Evolutionary conservation across 2,329 filamentous ascomycete species (phyloP).

Genomic region (Chaetomiaceae sp.): DNA sequence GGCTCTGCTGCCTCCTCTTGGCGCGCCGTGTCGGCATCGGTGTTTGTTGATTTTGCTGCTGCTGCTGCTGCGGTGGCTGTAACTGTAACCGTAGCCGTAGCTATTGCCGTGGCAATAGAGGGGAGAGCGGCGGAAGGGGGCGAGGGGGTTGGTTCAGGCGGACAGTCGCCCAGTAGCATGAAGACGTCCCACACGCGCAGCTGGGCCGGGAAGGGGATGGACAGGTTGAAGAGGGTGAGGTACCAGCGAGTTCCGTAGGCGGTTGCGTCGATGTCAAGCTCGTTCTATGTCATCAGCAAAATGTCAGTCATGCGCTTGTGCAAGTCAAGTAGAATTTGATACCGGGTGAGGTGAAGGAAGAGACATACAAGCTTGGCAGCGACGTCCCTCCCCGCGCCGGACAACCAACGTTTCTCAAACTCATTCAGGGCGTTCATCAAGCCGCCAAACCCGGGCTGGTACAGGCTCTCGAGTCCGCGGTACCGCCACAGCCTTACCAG

Average conservation of each 20-base stretch:
- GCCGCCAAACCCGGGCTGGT: conserved; percentile 77
- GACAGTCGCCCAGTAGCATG: conserved; percentile 79
- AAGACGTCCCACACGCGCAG: conserved; percentile 97
- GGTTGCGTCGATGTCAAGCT: conserved; percentile 76
- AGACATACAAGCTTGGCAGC: conserved; percentile 69
- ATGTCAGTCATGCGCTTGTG: too few relatives aligned
- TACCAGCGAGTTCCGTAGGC: conserved; percentile 98
- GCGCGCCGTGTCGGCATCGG: too few relatives aligned
- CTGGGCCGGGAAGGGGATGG: conserved; percentile 89
- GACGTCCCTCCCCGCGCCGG: conserved; percentile 61
- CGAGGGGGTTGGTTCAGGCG: conserved; percentile 34
- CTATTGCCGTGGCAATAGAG: not conserved
- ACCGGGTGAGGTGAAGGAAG: too few relatives aligned
- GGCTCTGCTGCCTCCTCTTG: not conserved
- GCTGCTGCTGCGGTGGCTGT: conserved; percentile 16
- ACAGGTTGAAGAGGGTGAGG: conserved; percentile 94
- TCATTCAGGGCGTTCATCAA: conserved; percentile 81
- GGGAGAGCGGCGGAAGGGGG: not conserved
- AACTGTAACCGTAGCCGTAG: conserved; percentile 12
- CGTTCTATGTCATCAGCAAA: too few relatives aligned
- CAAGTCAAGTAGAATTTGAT: too few relatives aligned
- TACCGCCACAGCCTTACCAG: conserved; percentile 90
- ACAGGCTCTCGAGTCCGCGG: conserved; percentile 79
- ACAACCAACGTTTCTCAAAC: conserved; percentile 81
- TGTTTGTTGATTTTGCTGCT: conserved; percentile 31